A percentile compares a stretch with the other conserved stretches of the same genome.
Evolutionary conservation across 331 rosid genomes (phyloP).

Genomic region (Phaseolus coccineus): DNA sequence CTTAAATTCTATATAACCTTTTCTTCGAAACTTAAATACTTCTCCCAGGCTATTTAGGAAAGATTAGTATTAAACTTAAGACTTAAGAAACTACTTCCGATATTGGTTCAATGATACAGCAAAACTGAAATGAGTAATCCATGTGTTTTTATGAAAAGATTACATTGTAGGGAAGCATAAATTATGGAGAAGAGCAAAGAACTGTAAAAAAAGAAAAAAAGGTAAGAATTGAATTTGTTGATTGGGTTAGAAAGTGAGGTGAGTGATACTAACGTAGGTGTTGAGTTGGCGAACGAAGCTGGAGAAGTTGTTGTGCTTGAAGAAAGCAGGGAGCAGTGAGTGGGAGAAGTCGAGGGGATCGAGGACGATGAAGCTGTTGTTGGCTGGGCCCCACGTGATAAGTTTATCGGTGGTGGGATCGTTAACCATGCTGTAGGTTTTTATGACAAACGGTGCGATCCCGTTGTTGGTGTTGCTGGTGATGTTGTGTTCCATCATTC

Average conservation of each 20-base stretch:
- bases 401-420: constrained; percentile 75
- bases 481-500: constrained; percentile 63
- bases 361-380: constrained; percentile 86
- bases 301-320: constrained; percentile 95
- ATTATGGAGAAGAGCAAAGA: background rate
- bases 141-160: background rate
- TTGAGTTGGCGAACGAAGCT: constrained; percentile 96
- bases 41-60: background rate
- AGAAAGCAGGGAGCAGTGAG: constrained; percentile 74
- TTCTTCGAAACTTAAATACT: background rate
- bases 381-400: constrained; percentile 74
- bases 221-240: background rate
- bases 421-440: constrained; percentile 87
- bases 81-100: too few relatives aligned
- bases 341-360: constrained; percentile 80
- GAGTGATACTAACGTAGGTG: constrained; percentile 65
- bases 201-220: background rate
- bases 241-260: background rate
- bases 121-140: background rate
- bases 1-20: background rate
- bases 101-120: background rate
- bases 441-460: constrained; percentile 78
- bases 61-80: background rate
- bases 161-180: background rate
- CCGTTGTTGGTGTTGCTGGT: constrained; percentile 58